Percentiles rank a stretch among this genome's conserved stretches.
These are phyloP conservation scores for Cyclotella baltica DNA, from an alignment of 108 stramenopile genomes.

Conservation along the genomic window DNA sequence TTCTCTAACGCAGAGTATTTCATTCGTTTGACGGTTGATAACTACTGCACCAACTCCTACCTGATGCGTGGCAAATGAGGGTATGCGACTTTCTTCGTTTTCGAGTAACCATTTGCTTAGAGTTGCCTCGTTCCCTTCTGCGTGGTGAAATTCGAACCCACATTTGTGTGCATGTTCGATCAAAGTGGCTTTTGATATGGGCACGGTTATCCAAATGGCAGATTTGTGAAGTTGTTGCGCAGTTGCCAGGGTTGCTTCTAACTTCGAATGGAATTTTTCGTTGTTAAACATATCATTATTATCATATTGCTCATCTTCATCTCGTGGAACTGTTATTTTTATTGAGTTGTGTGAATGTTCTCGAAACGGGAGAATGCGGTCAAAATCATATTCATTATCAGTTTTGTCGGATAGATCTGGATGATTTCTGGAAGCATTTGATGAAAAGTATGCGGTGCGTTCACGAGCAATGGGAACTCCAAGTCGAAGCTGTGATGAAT, in stretches of 20 bases:
- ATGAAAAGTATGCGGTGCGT: background rate
- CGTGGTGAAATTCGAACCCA: constrained; percentile 74
- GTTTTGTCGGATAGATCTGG: background rate
- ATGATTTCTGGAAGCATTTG: background rate
- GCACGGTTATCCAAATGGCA: constrained; percentile 76
- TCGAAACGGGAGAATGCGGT: constrained; percentile 59
- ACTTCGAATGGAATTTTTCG: constrained; percentile 45
- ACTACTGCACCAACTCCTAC: constrained; percentile 80
- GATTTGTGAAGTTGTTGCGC: constrained; percentile 55
- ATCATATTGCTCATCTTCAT: constrained; percentile 23
- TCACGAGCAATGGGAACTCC: background rate
- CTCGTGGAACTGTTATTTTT: constrained; percentile 58
- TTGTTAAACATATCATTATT: constrained; percentile 31
- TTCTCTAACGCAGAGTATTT: constrained; percentile 83
- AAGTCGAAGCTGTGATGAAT: too few relatives aligned
- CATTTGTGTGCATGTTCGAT: constrained; percentile 56
- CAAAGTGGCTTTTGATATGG: constrained; percentile 62
- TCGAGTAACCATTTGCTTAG: constrained; percentile 66
- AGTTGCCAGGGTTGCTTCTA: constrained; percentile 57
- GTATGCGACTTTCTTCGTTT: constrained; percentile 62
- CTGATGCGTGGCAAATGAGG: constrained; percentile 79
- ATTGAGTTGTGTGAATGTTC: constrained; percentile 68
- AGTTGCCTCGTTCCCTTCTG: constrained; percentile 57
- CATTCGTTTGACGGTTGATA: constrained; percentile 58
- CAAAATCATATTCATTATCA: constrained; percentile 21